Evolutionary conservation across 129 eudicot genomes (phyloP).

Genomic region (Saposhnikovia divaricata): DNA sequence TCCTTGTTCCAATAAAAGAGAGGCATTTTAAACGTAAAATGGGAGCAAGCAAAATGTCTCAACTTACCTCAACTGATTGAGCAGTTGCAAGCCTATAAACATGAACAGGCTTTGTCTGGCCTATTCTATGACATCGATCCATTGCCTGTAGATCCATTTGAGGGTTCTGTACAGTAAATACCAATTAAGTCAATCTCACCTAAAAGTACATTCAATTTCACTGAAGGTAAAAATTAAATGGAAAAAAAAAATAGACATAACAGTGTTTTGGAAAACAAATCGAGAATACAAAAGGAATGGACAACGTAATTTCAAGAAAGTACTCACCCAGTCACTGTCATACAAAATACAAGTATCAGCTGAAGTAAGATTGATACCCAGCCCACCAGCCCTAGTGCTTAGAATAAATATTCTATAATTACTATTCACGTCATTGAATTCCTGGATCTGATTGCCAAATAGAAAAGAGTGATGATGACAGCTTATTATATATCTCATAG

Average conservation of each 20-base stretch:
- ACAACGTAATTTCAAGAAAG: constrained; percentile 7
- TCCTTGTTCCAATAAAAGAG: background rate
- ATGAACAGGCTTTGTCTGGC: constrained; percentile 99
- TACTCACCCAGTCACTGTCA: constrained; percentile 90
- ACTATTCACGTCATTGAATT: constrained; percentile 68
- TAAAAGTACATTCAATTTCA: background rate
- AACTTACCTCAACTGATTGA: constrained; percentile 71
- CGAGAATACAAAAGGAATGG: background rate
- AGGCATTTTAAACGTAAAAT: background rate
- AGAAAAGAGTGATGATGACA: background rate
- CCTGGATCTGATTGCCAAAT: constrained; percentile 55
- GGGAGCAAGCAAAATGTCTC: background rate
- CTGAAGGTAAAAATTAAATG: background rate
- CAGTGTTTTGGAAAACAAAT: background rate
- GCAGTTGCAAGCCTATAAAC: constrained; percentile 98
- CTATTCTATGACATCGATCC: constrained; percentile 98
- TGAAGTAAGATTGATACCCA: constrained; percentile 93
- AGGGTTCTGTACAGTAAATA: constrained; percentile 69
- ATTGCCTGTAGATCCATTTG: constrained; percentile 99
- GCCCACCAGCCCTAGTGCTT: constrained; percentile 98
- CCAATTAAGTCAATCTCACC: constrained; percentile 1
- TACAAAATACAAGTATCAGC: constrained; percentile 95
- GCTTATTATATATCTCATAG: background rate
- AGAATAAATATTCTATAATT: constrained; percentile 59
- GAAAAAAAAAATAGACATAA: background rate